Conservation (phyloP, 78 protist genomes). For the Capsaspora owczarzaki region DNA sequence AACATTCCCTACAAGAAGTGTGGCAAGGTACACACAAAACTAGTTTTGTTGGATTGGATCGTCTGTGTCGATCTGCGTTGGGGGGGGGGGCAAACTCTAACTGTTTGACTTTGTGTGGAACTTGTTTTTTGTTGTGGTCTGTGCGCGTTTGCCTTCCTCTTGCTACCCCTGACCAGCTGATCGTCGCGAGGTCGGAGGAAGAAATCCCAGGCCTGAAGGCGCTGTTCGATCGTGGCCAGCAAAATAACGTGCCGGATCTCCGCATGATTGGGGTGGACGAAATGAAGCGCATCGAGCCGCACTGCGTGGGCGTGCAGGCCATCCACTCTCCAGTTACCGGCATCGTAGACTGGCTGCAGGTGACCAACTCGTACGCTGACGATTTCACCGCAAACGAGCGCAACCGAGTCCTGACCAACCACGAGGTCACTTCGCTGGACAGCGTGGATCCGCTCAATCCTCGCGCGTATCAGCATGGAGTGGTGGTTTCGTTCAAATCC, state of each 20-base stretch:
- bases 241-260: slow-evolving; percentile 48
- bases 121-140: too few species aligned
- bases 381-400: slow-evolving; percentile 24
- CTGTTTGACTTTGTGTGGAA: too few species aligned
- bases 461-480: too few species aligned
- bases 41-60: too few species aligned
- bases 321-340: slow-evolving; percentile 63
- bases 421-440: too few species aligned
- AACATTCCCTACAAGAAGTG: slow-evolving; percentile 22
- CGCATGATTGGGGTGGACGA: slow-evolving; percentile 14
- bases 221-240: slow-evolving; percentile 35
- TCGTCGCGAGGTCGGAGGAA: slow-evolving; percentile 34
- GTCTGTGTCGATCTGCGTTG: too few species aligned
- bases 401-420: not conserved
- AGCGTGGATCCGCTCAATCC: too few species aligned
- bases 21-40: slow-evolving; percentile 48
- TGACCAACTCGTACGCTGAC: not conserved
- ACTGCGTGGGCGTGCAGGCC: slow-evolving; percentile 21
- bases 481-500: too few species aligned
- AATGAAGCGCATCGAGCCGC: slow-evolving; percentile 36
- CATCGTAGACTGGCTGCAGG: slow-evolving; percentile 33
- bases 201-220: slow-evolving; percentile 29
- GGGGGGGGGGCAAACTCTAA: too few species aligned
- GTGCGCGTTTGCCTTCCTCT: too few species aligned
- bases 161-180: slow-evolving; percentile 28